Percentiles rank a stretch among this genome's conserved stretches.
Evolutionary conservation across 306 rosid species (phyloP).

Genomic region (Cicer bijugum): DNA sequence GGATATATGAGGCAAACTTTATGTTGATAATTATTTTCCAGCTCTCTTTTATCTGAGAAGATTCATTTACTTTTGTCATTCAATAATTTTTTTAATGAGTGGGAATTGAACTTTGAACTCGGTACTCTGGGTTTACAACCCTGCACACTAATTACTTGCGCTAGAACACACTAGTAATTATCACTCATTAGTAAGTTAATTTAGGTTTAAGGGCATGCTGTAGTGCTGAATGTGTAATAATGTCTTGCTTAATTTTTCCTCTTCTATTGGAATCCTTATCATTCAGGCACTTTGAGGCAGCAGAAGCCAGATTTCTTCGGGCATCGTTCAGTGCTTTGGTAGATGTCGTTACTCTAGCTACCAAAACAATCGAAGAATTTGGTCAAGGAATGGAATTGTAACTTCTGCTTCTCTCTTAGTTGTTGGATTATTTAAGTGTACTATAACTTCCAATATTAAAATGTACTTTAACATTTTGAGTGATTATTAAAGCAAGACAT

Average conservation of each 20-base stretch:
- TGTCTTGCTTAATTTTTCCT: not conserved
- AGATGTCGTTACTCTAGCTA: slow-evolving; percentile 75
- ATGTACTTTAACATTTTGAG: not conserved
- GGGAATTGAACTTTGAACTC: too few relatives aligned
- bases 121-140: too few relatives aligned
- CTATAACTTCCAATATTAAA: not conserved
- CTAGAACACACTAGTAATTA: too few relatives aligned
- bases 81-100: too few relatives aligned
- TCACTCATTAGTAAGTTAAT: not conserved
- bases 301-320: slow-evolving; percentile 89
- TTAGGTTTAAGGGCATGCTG: slow-evolving; percentile 6
- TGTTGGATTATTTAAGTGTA: slow-evolving; percentile 11
- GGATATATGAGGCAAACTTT: not conserved
- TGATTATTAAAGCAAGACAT: not conserved
- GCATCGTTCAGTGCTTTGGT: slow-evolving; percentile 86
- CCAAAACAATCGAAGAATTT: slow-evolving; percentile 78
- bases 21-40: slow-evolving; percentile 1
- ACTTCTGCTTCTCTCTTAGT: slow-evolving; percentile 33
- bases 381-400: slow-evolving; percentile 66
- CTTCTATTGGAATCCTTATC: not conserved
- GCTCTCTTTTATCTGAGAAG: not conserved
- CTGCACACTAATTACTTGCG: too few relatives aligned
- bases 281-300: slow-evolving; percentile 74
- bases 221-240: not conserved
- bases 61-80: slow-evolving; percentile 4